Conservation (phyloP, 805 yeast genomes). For the Suhomyces sp. region DNA sequence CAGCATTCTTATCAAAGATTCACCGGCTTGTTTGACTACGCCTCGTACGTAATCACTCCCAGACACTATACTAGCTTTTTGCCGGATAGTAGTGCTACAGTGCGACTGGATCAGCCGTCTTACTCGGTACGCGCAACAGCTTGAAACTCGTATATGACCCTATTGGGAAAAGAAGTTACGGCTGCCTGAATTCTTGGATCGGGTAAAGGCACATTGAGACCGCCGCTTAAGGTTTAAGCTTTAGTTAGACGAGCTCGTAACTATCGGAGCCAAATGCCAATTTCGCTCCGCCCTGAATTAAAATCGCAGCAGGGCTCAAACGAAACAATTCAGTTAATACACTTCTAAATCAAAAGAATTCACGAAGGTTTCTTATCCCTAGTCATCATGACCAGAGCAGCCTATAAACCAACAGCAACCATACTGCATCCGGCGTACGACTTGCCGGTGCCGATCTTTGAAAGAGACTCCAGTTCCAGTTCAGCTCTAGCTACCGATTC, state of each 20-base stretch:
- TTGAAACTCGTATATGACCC: not conserved
- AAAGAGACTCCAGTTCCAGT: slow-evolving; percentile 5
- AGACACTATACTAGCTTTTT: not conserved
- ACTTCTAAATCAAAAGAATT: not conserved
- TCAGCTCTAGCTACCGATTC: slow-evolving; percentile 19
- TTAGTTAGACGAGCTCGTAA: not conserved
- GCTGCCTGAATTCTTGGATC: not conserved
- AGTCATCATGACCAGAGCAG: not conserved
- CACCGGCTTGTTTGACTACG: not conserved
- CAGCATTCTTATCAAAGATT: no score
- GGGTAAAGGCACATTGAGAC: not conserved
- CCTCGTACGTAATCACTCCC: not conserved
- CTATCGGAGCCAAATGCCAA: not conserved
- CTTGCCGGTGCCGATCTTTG: slow-evolving; percentile 8
- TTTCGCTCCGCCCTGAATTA: not conserved
- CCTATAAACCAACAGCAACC: not conserved
- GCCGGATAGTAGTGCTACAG: not conserved
- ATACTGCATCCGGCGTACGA: not conserved
- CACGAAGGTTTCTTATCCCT: not conserved
- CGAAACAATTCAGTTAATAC: not conserved
- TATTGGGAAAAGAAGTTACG: not conserved
- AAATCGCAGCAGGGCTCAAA: not conserved
- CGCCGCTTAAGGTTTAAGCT: not conserved
- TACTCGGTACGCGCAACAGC: not conserved
- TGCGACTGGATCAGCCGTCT: not conserved